phyloP scores from a whole-genome alignment of 2,329 filamentous ascomycete species.

The Blastomyces silverae region DNA sequence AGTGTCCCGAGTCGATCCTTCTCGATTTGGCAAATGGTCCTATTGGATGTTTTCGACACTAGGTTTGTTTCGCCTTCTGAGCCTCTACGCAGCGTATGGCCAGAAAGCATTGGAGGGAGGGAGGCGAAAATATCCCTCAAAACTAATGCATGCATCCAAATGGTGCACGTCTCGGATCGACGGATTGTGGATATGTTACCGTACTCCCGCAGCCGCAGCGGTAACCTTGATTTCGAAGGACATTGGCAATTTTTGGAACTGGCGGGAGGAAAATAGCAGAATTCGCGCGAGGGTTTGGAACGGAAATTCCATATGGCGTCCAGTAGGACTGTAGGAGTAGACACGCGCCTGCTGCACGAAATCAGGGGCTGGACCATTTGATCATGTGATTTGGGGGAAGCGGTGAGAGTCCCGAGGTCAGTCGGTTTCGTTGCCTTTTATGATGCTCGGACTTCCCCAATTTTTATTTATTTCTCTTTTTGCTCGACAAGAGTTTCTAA shows the following conservation, averaged over 20 bases:
- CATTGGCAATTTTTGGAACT: not conserved
- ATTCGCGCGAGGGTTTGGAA: not conserved
- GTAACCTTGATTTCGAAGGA: not conserved
- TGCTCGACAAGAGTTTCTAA: not conserved
- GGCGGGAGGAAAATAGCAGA: not conserved
- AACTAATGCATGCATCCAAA: not conserved
- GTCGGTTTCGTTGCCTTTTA: not conserved
- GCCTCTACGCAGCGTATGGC: not conserved
- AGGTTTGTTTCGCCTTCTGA: not conserved
- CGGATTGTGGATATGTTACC: not conserved
- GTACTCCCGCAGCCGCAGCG: not conserved
- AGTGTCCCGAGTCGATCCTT: not conserved
- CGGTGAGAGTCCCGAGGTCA: not conserved
- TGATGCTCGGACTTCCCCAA: not conserved
- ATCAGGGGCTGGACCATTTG: not conserved
- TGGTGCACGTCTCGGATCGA: not conserved
- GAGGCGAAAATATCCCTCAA: not conserved
- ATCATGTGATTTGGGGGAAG: not conserved
- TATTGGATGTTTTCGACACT: not conserved
- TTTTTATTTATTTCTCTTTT: not conserved
- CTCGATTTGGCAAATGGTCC: not conserved
- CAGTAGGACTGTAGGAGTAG: no score
- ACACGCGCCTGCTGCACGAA: not conserved
- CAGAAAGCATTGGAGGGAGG: not conserved
- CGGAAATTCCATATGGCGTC: no score